Evolutionary conservation across 345 rosid species (phyloP), one percentile per base, ranked within the genome.

Genomic region (Sonneratia caseolaris): DNA sequence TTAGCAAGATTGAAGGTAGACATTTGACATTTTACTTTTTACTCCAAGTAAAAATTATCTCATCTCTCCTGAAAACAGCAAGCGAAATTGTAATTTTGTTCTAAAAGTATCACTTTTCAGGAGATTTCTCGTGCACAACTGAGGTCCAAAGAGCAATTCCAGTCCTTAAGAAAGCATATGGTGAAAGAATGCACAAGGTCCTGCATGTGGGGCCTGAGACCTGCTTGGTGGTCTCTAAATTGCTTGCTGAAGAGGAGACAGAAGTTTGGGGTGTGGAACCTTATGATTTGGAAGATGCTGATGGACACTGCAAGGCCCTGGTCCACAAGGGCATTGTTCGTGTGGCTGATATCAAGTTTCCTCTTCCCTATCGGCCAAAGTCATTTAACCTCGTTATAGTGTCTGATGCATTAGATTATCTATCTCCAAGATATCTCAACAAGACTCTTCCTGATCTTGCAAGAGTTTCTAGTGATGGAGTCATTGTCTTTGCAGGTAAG

Each of bases 211-310:
- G 99, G 53, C 99, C 99, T 61, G 97, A 96, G 69, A 79, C 98
- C 62, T 96, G 99, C 77, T 84, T 96, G 14, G 90, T 89, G 77
- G 96, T 92, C 73, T 89, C 97, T 55, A 82, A 78, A 65, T 80
- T 96, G 68, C 76, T 89, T 76, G 86, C 89, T 82, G 97, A 89
- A 83, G 91, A 89, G 72, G 96, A 91, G 78, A 89, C 87, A 19
- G 98, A 96, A 83, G 94, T 91, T 11, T 92, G 99, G 99, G 98
- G 99, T 38, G 86, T 91, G 45, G 99, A 96, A 76, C 99, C 99
- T 1, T 96, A 96, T 78, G 99, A 92, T 76, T 76, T 90, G 32
- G 99, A 96, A 77, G 99, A 96, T 77, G 93, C 87, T 16, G 97
- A 89, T 80, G 83, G 84, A 68, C 84, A 73, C 75, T 96, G 99